A percentile compares a stretch with the other conserved stretches of the same genome.
These are phyloP conservation scores for Eremothecium cymbalariae DNA, from an alignment of 1,139 yeast species.

Conservation along the genomic window DNA sequence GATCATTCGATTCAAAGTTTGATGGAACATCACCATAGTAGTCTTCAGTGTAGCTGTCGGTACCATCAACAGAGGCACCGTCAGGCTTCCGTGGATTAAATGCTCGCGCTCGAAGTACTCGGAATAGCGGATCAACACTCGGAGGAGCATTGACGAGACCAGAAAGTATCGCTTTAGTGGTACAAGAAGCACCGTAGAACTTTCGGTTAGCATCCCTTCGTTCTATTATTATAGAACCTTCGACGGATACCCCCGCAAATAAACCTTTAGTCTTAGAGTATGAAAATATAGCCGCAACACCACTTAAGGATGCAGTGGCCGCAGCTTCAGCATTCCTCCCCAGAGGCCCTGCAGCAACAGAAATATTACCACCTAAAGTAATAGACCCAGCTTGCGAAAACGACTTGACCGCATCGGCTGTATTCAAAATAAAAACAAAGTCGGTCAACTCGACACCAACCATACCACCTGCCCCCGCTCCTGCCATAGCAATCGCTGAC, in stretches of 20 bases:
- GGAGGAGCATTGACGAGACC: slow-evolving; percentile 92
- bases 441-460: slow-evolving; percentile 95
- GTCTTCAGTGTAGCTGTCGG: slow-evolving; percentile 26
- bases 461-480: slow-evolving; percentile 98
- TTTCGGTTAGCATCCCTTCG: slow-evolving; percentile 95
- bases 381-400: slow-evolving; percentile 93
- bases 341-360: slow-evolving; percentile 97
- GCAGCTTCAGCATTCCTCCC: slow-evolving; percentile 98
- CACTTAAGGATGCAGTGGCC: slow-evolving; percentile 82
- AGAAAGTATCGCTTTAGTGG: slow-evolving; percentile 71
- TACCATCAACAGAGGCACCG: slow-evolving; percentile 58
- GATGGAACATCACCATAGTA: slow-evolving; percentile 33
- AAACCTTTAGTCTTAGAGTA: slow-evolving; percentile 95
- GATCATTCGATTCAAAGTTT: slow-evolving; percentile 26
- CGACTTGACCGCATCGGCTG: slow-evolving; percentile 81
- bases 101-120: slow-evolving; percentile 78
- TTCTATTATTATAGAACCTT: slow-evolving; percentile 91
- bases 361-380: slow-evolving; percentile 89
- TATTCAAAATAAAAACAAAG: slow-evolving; percentile 86
- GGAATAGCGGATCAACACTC: slow-evolving; percentile 80
- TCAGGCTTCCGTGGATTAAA: slow-evolving; percentile 53
- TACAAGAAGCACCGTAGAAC: slow-evolving; percentile 81
- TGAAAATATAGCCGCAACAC: slow-evolving; percentile 85
- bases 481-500: slow-evolving; percentile 89
- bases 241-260: slow-evolving; percentile 94